These are phyloP conservation scores for Termitomyces heimii DNA, from an alignment of 768 basidiomycete species.

Conservation along the genomic window DNA sequence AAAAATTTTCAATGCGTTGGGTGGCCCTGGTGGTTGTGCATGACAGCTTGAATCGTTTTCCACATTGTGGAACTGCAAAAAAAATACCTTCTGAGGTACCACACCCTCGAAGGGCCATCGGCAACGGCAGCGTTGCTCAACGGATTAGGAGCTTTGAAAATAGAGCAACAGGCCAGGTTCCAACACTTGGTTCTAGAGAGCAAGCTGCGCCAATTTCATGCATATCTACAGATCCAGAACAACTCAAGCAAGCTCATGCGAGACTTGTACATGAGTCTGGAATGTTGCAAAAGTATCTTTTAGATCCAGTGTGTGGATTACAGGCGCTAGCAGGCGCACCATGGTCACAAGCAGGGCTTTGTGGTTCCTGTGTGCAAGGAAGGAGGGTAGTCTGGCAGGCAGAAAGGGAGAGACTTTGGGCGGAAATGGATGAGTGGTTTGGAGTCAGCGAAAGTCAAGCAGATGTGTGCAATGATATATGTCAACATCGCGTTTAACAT, in stretches of 20 bases:
- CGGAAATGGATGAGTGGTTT: slow-evolving; percentile 10
- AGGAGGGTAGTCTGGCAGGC: slow-evolving; percentile 4
- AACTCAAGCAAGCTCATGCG: neutral
- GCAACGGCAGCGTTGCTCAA: neutral
- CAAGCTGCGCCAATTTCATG: neutral
- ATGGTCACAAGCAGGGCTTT: slow-evolving; percentile 9
- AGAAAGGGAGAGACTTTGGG: slow-evolving; percentile 9
- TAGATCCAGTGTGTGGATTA: slow-evolving; percentile 8
- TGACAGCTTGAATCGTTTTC: neutral
- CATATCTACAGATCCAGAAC: neutral
- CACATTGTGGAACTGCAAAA: neutral
- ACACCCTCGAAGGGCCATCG: neutral
- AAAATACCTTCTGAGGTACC: no score
- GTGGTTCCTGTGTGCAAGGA: slow-evolving; percentile 2
- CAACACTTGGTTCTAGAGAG: neutral
- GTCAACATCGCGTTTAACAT: no score
- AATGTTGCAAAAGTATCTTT: neutral
- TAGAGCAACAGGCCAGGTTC: no score
- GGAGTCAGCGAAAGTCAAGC: neutral
- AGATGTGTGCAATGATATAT: no score
- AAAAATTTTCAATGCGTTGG: slow-evolving; percentile 9
- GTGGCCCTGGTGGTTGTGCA: neutral
- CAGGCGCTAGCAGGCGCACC: slow-evolving; percentile 7
- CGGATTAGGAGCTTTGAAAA: neutral
- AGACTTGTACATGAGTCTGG: slow-evolving; percentile 9